Evolutionary conservation across 2,329 filamentous ascomycete genomes (phyloP).

Genomic region (Paracoccidioides lutzii): DNA sequence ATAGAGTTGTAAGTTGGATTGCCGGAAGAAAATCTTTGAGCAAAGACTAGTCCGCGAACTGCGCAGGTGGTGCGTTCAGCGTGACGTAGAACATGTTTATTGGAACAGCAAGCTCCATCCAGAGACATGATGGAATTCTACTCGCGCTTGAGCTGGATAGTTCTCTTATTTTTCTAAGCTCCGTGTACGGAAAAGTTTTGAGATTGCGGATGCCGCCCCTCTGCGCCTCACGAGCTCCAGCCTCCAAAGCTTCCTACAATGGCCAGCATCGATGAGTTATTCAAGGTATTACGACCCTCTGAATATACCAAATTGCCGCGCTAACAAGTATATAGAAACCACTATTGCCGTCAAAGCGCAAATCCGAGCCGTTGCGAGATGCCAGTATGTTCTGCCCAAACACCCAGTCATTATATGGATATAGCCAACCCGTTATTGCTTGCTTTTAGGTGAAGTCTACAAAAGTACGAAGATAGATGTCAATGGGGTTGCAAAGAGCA

Average conservation of each 20-base stretch:
- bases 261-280: conserved; percentile 50
- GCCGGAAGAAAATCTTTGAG: not conserved
- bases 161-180: not conserved
- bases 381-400: conserved; percentile 28
- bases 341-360: conserved; percentile 42
- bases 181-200: not conserved
- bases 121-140: no score
- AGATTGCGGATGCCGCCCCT: not conserved
- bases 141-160: no score
- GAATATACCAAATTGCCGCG: not conserved
- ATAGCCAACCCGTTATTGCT: conserved; percentile 10
- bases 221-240: no score
- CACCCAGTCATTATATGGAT: no score
- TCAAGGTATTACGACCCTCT: conserved; percentile 33
- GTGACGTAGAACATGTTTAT: not conserved
- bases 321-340: conserved; percentile 33
- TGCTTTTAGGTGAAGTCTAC: conserved; percentile 38
- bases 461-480: conserved; percentile 45
- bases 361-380: conserved; percentile 43
- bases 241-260: conserved; percentile 25
- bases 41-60: not conserved
- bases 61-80: not conserved
- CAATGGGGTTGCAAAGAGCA: conserved; percentile 38
- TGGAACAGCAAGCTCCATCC: no score
- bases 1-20: not conserved